These are phyloP conservation scores for Nemania abortiva DNA, from an alignment of 2,329 filamentous ascomycete genomes.

Conservation along the genomic window DNA sequence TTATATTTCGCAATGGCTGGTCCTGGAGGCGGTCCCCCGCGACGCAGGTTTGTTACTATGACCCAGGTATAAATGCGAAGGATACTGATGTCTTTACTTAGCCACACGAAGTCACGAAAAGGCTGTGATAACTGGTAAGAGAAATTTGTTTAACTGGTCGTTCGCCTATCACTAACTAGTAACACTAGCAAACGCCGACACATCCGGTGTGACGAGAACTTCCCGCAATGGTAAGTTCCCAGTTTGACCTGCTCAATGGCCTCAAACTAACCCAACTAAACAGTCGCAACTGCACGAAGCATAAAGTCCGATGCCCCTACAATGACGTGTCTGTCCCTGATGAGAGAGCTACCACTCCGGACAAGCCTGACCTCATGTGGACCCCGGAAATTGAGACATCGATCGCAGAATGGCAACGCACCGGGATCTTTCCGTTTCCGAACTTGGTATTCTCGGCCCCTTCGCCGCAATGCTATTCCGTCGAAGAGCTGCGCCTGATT, in stretches of 20 bases:
- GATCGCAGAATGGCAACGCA: slow-evolving; percentile 85
- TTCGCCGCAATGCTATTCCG: slow-evolving; percentile 77
- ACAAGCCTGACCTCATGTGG: slow-evolving; percentile 81
- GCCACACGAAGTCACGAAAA: slow-evolving; percentile 98
- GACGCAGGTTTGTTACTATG: slow-evolving; percentile 66
- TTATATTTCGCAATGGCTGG: slow-evolving; percentile 78
- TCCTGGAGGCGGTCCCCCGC: slow-evolving; percentile 92
- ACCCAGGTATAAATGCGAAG: slow-evolving; percentile 4
- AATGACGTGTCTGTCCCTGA: slow-evolving; percentile 84
- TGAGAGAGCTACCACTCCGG: slow-evolving; percentile 69
- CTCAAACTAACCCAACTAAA: slow-evolving; percentile 10
- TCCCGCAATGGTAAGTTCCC: slow-evolving; percentile 88
- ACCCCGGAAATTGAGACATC: slow-evolving; percentile 85
- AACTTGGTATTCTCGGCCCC: slow-evolving; percentile 82
- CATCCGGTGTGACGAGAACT: slow-evolving; percentile 97
- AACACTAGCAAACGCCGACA: slow-evolving; percentile 82
- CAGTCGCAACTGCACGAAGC: slow-evolving; percentile 98
- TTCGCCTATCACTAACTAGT: slow-evolving; percentile 35
- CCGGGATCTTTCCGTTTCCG: slow-evolving; percentile 86
- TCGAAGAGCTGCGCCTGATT: slow-evolving; percentile 86
- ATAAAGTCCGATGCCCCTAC: slow-evolving; percentile 98
- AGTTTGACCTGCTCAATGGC: slow-evolving; percentile 31
- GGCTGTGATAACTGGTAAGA: slow-evolving; percentile 90
- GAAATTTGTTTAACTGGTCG: slow-evolving; percentile 12
- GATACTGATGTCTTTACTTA: slow-evolving; percentile 57